phyloP scores from a whole-genome alignment of 257 asterid genomes.

The Solanum gandarillasii region DNA sequence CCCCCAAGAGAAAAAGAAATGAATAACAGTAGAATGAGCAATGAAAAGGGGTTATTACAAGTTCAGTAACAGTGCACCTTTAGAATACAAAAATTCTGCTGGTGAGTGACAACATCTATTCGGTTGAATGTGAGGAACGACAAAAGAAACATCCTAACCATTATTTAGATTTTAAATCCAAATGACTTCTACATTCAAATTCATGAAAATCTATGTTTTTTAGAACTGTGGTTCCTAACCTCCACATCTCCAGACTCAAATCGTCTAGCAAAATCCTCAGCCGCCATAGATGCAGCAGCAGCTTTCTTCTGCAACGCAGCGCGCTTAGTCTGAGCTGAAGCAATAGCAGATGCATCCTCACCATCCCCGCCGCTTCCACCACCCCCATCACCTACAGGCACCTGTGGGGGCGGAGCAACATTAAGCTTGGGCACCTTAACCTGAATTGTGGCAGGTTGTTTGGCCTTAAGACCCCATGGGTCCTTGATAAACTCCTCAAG shows the following conservation, averaged over 20 bases:
- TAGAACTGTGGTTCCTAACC: slow-evolving; percentile 20
- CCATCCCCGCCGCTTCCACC: slow-evolving; percentile 23
- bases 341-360: slow-evolving; percentile 43
- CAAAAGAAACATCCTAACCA: neutral
- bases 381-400: neutral
- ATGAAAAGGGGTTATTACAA: neutral
- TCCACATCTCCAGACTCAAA: slow-evolving; percentile 77
- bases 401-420: slow-evolving; percentile 19
- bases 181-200: neutral
- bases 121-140: neutral
- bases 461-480: slow-evolving; percentile 72
- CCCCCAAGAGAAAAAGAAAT: neutral
- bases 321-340: slow-evolving; percentile 74
- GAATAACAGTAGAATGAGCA: neutral
- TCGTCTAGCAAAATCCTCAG: slow-evolving; percentile 76
- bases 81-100: neutral
- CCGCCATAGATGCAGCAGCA: slow-evolving; percentile 66
- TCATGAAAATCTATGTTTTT: slow-evolving; percentile 2
- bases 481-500: slow-evolving; percentile 75
- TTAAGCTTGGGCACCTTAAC: slow-evolving; percentile 79
- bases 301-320: slow-evolving; percentile 83
- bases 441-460: slow-evolving; percentile 65
- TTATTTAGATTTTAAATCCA: neutral
- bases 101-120: neutral
- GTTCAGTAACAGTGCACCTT: neutral